Evolutionary conservation across 108 stramenopile species (phyloP).

Genomic region (Nitzschia sp.): DNA sequence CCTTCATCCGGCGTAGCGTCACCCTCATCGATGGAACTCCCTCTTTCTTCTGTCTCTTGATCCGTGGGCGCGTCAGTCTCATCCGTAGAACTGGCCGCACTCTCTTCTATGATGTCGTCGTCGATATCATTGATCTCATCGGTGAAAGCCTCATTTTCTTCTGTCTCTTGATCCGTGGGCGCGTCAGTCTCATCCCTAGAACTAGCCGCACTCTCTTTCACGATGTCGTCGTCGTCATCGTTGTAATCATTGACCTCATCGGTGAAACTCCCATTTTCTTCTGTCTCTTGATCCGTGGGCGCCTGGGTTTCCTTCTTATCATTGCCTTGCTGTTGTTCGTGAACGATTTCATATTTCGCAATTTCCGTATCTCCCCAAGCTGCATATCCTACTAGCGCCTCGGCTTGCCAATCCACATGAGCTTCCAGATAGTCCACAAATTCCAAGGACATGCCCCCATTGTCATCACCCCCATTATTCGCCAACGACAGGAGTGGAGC

Average conservation of each 20-base stretch:
- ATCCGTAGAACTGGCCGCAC: background rate
- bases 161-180: too few species aligned
- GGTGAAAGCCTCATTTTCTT: too few species aligned
- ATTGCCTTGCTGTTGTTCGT: background rate
- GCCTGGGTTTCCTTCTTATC: background rate
- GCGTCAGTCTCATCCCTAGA: background rate
- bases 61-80: too few species aligned
- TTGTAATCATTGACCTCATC: background rate
- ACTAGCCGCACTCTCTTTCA: background rate
- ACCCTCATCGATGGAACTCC: background rate
- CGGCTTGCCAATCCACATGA: slow-evolving; percentile 63
- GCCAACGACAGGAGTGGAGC: slow-evolving; percentile 15
- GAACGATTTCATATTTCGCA: background rate
- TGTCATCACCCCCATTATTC: background rate
- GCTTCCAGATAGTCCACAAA: slow-evolving; percentile 55
- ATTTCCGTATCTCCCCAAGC: slow-evolving; percentile 21
- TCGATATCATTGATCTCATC: background rate
- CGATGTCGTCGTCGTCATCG: background rate
- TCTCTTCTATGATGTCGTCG: background rate
- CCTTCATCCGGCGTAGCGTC: background rate
- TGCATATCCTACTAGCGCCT: slow-evolving; percentile 43
- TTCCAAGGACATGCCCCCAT: slow-evolving; percentile 40
- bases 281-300: too few species aligned
- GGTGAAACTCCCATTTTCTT: too few species aligned
- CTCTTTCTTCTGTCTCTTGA: too few species aligned